Evolutionary conservation across 306 rosid species (phyloP).

Genomic region (Carpinus fangiana): DNA sequence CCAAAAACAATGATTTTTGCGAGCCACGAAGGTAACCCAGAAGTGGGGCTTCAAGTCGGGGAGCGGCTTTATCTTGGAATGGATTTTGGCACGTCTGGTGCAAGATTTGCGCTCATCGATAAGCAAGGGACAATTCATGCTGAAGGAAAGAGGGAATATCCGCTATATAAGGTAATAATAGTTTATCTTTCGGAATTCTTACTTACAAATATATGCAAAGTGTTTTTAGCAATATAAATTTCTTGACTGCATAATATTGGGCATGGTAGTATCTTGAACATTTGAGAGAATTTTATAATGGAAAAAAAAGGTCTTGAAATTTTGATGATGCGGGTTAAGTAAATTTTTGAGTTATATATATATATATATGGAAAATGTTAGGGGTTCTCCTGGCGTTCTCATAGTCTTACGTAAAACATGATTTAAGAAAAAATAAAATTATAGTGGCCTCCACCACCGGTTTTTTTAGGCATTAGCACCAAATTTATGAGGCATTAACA

Average conservation of each 20-base stretch:
- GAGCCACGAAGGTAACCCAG: conserved; percentile 20
- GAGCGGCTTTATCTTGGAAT: conserved; percentile 75
- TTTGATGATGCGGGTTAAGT: too few species aligned
- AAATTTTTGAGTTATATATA: too few species aligned
- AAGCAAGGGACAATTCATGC: conserved; percentile 53
- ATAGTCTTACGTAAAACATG: too few species aligned
- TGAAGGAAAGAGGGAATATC: conserved; percentile 77
- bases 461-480: too few species aligned
- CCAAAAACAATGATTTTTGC: conserved; percentile 41
- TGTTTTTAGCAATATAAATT: not conserved
- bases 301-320: not conserved
- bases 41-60: conserved; percentile 27
- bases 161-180: conserved; percentile 50
- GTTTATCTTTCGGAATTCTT: not conserved
- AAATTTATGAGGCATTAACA: too few species aligned
- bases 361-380: too few species aligned
- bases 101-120: conserved; percentile 81
- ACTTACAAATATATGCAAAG: not conserved
- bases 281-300: not conserved
- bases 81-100: conserved; percentile 93
- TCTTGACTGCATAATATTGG: not conserved
- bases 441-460: too few species aligned
- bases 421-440: too few species aligned
- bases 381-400: too few species aligned
- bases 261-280: not conserved